Evolutionary conservation across 148 eudicot genomes (phyloP).

Genomic region (Chenopodium album): DNA sequence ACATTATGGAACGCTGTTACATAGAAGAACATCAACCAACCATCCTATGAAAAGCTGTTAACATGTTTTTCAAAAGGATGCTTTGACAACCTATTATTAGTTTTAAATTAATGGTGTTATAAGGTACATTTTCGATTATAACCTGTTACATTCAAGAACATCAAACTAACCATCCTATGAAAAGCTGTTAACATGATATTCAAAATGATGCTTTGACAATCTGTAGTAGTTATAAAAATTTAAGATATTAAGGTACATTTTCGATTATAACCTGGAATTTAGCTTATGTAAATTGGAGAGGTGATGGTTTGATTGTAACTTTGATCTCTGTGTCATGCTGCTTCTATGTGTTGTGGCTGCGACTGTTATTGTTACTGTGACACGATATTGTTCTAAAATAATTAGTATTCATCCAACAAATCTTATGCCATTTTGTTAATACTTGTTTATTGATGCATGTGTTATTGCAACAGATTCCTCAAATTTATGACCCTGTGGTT

Average conservation of each 20-base stretch:
- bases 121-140: too few species aligned
- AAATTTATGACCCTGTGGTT: slow-evolving; percentile 75
- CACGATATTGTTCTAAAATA: not conserved
- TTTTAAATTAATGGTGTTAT: too few species aligned
- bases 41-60: too few species aligned
- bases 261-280: not conserved
- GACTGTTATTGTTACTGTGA: not conserved
- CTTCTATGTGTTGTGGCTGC: not conserved
- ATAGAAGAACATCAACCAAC: too few species aligned
- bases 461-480: slow-evolving; percentile 44
- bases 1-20: too few species aligned
- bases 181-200: too few species aligned
- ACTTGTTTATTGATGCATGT: not conserved
- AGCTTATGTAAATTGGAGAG: not conserved
- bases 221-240: too few species aligned
- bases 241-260: not conserved
- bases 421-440: not conserved
- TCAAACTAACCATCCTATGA: too few species aligned
- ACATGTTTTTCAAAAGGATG: too few species aligned
- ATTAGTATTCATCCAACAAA: not conserved
- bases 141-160: too few species aligned
- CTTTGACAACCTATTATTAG: too few species aligned
- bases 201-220: too few species aligned
- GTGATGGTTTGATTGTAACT: not conserved
- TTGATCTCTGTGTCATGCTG: not conserved